Conservation (phyloP, 169 alveolate genomes). For the Plasmodium coatneyi region DNA sequence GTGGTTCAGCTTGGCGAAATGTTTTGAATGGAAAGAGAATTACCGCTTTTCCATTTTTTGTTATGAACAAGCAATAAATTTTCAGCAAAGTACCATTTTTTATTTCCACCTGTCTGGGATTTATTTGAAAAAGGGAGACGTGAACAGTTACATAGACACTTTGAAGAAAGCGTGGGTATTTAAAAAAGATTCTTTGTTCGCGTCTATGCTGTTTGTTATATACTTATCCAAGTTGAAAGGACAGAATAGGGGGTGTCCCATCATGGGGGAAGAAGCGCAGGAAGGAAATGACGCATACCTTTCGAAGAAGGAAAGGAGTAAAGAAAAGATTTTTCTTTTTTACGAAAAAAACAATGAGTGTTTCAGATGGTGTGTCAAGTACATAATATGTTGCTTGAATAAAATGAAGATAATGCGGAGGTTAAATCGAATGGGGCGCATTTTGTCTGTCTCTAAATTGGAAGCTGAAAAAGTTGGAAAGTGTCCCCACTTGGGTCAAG, state of each 20-base stretch:
- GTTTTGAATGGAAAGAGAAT: constrained; percentile 28
- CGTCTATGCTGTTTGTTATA: constrained; percentile 1
- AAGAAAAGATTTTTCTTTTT: neutral
- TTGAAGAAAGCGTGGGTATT: constrained; percentile 28
- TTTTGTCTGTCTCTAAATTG: neutral
- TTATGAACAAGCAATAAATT: constrained; percentile 47
- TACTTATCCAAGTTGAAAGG: constrained; percentile 2
- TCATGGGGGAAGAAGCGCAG: neutral
- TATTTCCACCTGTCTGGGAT: constrained; percentile 15
- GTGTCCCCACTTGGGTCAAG: neutral
- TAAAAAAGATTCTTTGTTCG: constrained; percentile 7
- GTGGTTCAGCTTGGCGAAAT: constrained; percentile 51
- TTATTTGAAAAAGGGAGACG: constrained; percentile 47
- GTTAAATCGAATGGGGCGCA: neutral
- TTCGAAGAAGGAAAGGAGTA: neutral
- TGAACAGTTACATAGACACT: constrained; percentile 18
- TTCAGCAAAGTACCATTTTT: neutral
- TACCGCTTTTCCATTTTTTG: constrained; percentile 35
- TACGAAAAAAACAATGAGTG: constrained; percentile 26
- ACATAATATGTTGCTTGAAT: constrained; percentile 20
- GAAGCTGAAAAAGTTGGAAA: neutral
- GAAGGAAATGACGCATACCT: neutral
- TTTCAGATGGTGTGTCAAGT: constrained; percentile 29
- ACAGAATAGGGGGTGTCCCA: neutral
- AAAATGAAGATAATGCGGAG: constrained; percentile 7